Base-by-base conservation (phyloP, 2,329 filamentous ascomycete genomes). In the Myriosclerotinia scirpicola region DNA sequence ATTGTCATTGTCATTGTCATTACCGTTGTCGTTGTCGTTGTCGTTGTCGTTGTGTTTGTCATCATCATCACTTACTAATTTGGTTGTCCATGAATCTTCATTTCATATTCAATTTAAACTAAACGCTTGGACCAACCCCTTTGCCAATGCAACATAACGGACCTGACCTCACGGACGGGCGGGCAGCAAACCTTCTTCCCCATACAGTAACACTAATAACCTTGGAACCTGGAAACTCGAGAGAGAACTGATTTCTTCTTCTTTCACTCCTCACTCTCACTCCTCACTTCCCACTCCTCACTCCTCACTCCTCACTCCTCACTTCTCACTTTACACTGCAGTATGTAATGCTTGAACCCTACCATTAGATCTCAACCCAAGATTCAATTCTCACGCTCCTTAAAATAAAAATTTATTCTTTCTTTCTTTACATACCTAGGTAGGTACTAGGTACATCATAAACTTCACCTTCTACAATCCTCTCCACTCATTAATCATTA, bases 361-460 rank as follows among this genome's bases (percentile, higher is more conserved):
- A 60, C 56, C n/a, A 54, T 53, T 54, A 63, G 50, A 63, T 53
- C n/a, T 42, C 30, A 62, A 52, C 14, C 17, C 34, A 59, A 48
- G 36, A 46, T 40, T 38, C 22, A 22, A 46, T 65, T 65, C 64
- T 61, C 38, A 66, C 64, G 2, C 64, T 66, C 64, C 58, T 66
- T 66, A 38, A 44, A 30, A 30, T 17, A 40, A 7, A 14, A 50
- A 40, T 11, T 42, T 15, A n/a, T 54, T 63, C 48, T n/a, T 40
- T 63, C 48, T n/a, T 40, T 63, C 36, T n/a, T 63, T 54, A 42
- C 36, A 63, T 42, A 34, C 30, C 6, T 34, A 5, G 30, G n/a
- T n/a, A n/a, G n/a, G n/a, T n/a, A n/a, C n/a, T 34, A 34, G 5
- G 6, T 34, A 5, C 15, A 52, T 50, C 34, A 20, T 30, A 26